phyloP scores from a whole-genome alignment of 805 yeast species.

The Spathaspora girioi region DNA sequence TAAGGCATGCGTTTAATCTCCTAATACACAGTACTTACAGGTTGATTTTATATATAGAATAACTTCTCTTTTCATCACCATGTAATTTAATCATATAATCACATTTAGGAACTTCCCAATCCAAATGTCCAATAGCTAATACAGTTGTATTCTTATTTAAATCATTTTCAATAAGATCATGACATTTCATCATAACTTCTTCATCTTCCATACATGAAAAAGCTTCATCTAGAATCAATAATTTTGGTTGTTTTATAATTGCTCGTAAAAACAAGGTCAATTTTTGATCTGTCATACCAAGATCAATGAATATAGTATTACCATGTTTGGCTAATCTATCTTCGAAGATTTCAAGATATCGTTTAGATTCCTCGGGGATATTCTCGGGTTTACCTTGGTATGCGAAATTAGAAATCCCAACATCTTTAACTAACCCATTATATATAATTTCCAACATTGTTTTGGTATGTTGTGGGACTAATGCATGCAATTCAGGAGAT shows the following conservation, averaged over 20 bases:
- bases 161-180: constrained; percentile 19
- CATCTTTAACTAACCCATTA: constrained; percentile 60
- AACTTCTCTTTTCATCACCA: constrained; percentile 26
- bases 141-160: constrained; percentile 50
- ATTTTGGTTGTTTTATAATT: constrained; percentile 68
- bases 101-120: constrained; percentile 73
- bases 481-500: constrained; percentile 88
- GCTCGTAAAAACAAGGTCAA: constrained; percentile 73
- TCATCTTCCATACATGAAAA: constrained; percentile 82
- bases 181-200: constrained; percentile 30
- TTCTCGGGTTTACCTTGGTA: constrained; percentile 33
- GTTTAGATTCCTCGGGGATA: constrained; percentile 12
- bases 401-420: constrained; percentile 58
- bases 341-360: constrained; percentile 18
- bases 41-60: constrained; percentile 12
- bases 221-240: constrained; percentile 87
- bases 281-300: constrained; percentile 74
- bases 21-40: no score
- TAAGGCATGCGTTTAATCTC: no score
- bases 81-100: constrained; percentile 38
- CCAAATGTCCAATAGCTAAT: constrained; percentile 78
- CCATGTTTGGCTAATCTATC: constrained; percentile 30
- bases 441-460: constrained; percentile 56
- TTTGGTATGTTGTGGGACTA: constrained; percentile 57
- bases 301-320: constrained; percentile 45